Conservation (phyloP, 306 rosid species). For the Gastrolobium villosum region DNA sequence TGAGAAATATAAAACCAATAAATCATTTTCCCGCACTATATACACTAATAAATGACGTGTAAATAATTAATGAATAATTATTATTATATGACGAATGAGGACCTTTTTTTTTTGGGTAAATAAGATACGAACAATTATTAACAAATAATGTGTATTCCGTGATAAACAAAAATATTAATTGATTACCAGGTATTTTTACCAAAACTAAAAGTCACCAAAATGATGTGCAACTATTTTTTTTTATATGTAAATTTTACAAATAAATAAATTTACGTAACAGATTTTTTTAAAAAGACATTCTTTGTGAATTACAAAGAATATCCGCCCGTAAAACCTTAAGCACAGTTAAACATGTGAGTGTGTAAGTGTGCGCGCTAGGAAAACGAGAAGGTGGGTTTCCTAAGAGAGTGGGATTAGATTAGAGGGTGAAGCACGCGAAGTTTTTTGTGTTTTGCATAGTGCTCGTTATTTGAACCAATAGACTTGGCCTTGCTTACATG, state of each 20-base stretch:
- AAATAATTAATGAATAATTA: too few species aligned
- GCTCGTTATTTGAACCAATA: conserved; percentile 70
- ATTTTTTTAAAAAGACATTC: conserved; percentile 43
- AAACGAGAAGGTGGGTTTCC: conserved; percentile 57
- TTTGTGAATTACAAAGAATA: conserved; percentile 62
- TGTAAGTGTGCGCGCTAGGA: conserved; percentile 11
- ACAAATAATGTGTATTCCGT: too few species aligned
- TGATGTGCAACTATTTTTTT: neutral
- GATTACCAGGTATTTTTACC: neutral
- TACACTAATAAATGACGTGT: too few species aligned
- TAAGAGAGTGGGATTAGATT: conserved; percentile 40
- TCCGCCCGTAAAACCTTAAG: conserved; percentile 53
- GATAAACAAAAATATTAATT: neutral
- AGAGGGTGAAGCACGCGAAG: conserved; percentile 62
- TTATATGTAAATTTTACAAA: neutral
- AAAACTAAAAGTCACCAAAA: neutral
- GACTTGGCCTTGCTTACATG: too few species aligned
- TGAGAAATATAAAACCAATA: too few species aligned
- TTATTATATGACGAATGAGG: too few species aligned
- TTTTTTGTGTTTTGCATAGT: conserved; percentile 51
- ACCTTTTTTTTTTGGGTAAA: too few species aligned
- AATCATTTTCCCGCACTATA: too few species aligned
- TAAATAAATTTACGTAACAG: neutral
- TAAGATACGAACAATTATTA: too few species aligned
- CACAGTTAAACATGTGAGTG: conserved; percentile 28